Base-by-base conservation (phyloP, 257 asterid genomes). In the Jasminum sambac region DNA sequence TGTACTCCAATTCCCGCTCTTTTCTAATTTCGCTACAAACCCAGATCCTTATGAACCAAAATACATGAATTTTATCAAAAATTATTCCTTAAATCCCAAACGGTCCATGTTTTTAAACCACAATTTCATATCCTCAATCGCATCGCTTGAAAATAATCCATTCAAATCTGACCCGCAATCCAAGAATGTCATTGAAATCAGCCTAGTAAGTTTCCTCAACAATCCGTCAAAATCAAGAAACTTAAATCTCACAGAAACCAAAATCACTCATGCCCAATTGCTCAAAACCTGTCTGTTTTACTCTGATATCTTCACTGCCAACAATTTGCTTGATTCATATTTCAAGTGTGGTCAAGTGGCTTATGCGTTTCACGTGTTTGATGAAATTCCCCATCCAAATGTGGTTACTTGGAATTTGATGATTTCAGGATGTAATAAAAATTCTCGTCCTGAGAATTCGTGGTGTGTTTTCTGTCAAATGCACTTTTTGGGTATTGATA, bases 351-450 rank as follows among this genome's bases (percentile, higher is more conserved):
- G 85, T 38, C 78, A 76, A 73, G 52, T 82, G 74, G 83, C 67
- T 26, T 66, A 63, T 69, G 95, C 97, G 48, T 46, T 76, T 19
- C 85, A 83, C 70, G 26, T 89, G 90, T 86, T 93, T 66, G 94
- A 84, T 0, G 79, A 84, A 86, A 86, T 86, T 73, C 86, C 90
- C 5, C 3, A 68, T 0, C 83, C 84, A 67, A 81, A 84, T 75
- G 46, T 60, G 23, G 83, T 86, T 38, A 77, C 90, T 6, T 90
- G 94, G 94, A 90, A 93, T 79, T 57, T 84, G 68, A 64, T 93
- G 83, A 71, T 90, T 75, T 77, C 78, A 12, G 93, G 89, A 26
- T 89, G 85, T 62, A 86, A 84, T 41, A 84, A 81, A 63, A 85
- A 82, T 66, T 72, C 43, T 13, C 80, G 75, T 63, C 90, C 79